These are phyloP conservation scores for Lomentospora prolificans DNA, from an alignment of 2,329 filamentous ascomycete genomes.

Conservation along the genomic window DNA sequence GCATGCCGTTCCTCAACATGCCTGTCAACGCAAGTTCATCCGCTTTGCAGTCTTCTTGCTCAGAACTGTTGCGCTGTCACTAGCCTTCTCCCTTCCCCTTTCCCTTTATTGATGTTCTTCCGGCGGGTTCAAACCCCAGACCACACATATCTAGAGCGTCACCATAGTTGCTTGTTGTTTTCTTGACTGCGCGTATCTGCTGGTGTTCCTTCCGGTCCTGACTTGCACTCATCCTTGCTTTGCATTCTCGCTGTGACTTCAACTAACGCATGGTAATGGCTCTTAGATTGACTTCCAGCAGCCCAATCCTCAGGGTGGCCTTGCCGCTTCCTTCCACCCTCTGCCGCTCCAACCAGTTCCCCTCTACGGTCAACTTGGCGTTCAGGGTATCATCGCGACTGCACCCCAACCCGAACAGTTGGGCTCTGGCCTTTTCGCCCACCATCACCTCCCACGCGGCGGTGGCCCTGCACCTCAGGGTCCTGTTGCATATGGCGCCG, in stretches of 20 bases:
- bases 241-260: neutral
- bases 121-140: no score
- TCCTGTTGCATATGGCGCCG: no score
- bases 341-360: neutral
- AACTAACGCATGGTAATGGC: neutral
- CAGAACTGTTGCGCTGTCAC: slow-evolving; percentile 4
- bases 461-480: no score
- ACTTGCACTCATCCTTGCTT: neutral
- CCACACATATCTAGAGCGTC: no score
- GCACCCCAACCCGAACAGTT: neutral
- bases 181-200: no score
- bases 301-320: neutral
- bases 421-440: neutral
- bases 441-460: neutral
- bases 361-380: no score
- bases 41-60: neutral
- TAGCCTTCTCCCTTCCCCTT: neutral
- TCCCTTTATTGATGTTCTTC: neutral
- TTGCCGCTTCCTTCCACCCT: neutral
- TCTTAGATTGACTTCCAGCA: neutral
- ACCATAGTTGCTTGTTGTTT: no score
- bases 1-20: neutral
- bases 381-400: neutral
- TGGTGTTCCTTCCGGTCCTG: no score
- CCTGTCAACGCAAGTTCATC: neutral